A percentile compares a stretch with the other conserved stretches of the same genome.
Evolutionary conservation across 2,329 filamentous ascomycete species (phyloP).

Genomic region (Albifimbria verrucaria): DNA sequence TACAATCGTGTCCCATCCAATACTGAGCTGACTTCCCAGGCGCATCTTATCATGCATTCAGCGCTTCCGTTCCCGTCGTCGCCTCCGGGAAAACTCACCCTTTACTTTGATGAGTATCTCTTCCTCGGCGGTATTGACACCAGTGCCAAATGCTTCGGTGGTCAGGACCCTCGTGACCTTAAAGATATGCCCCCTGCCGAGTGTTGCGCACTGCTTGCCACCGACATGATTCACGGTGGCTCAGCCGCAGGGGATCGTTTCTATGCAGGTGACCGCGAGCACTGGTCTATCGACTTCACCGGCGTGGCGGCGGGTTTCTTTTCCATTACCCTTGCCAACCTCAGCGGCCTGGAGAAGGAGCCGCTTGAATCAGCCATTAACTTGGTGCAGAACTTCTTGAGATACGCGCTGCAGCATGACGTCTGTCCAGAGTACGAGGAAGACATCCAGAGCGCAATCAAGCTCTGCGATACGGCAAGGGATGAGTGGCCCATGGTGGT

Average conservation of each 20-base stretch:
- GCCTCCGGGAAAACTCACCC: conserved; percentile 61
- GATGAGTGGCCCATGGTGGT: conserved; percentile 62
- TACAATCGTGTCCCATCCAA: background rate
- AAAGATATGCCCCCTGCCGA: conserved; percentile 55
- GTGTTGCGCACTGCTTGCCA: conserved; percentile 61
- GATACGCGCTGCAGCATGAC: conserved; percentile 79
- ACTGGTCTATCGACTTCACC: conserved; percentile 79
- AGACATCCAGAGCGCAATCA: conserved; percentile 64
- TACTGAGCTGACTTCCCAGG: conserved; percentile 34
- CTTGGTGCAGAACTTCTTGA: conserved; percentile 81
- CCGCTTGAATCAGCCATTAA: conserved; percentile 57
- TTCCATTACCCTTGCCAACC: conserved; percentile 54
- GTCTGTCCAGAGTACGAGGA: conserved; percentile 78
- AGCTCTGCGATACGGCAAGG: conserved; percentile 63
- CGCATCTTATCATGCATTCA: conserved; percentile 85
- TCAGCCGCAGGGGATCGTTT: conserved; percentile 40
- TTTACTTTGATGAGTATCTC: conserved; percentile 77
- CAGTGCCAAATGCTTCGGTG: conserved; percentile 53
- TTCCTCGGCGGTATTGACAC: conserved; percentile 76
- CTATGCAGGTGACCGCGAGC: conserved; percentile 48
- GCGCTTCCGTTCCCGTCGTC: conserved; percentile 74
- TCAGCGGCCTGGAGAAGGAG: conserved; percentile 52
- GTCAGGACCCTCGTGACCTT: conserved; percentile 55
- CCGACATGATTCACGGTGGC: conserved; percentile 51
- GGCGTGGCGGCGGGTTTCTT: conserved; percentile 76